A percentile compares a stretch with the other conserved stretches of the same genome.
Conservation (phyloP, 768 basidiomycete genomes). For the Collybia sp. region DNA sequence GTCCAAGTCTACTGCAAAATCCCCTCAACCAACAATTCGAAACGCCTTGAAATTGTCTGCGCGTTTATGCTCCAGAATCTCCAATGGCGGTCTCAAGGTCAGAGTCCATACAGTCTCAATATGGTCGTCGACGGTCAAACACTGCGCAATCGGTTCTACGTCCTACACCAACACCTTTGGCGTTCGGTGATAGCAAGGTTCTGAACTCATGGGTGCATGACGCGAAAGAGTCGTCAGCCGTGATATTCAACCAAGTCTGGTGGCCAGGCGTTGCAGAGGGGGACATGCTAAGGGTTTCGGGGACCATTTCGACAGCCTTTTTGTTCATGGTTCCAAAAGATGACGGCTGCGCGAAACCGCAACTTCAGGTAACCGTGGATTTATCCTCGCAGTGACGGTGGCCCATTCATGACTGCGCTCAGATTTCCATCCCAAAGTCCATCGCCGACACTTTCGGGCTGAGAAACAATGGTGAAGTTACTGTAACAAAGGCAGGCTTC, state of each 20-base stretch:
- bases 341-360: slow-evolving; percentile 53
- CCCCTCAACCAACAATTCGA: too few species aligned
- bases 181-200: slow-evolving; percentile 56
- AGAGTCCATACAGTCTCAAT: slow-evolving; percentile 56
- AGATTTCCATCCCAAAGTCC: slow-evolving; percentile 75
- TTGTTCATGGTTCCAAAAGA: slow-evolving; percentile 68
- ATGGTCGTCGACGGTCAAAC: slow-evolving; percentile 65
- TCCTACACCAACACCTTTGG: slow-evolving; percentile 40
- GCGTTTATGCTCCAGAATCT: too few species aligned
- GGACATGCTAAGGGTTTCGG: slow-evolving; percentile 59
- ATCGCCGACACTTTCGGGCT: slow-evolving; percentile 68
- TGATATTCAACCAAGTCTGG: slow-evolving; percentile 66
- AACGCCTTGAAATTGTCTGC: too few species aligned
- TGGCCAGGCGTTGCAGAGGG: slow-evolving; percentile 81
- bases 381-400: too few species aligned
- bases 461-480: slow-evolving; percentile 70
- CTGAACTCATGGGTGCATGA: slow-evolving; percentile 78
- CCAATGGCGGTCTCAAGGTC: slow-evolving; percentile 57
- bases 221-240: slow-evolving; percentile 48
- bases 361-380: slow-evolving; percentile 48
- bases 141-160: slow-evolving; percentile 66
- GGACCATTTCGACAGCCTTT: slow-evolving; percentile 36
- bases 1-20: too few species aligned
- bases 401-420: not conserved
- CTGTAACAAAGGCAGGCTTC: slow-evolving; percentile 57